Base-by-base conservation (phyloP, 2,329 filamentous ascomycete genomes). In the Penicillium sp. region DNA sequence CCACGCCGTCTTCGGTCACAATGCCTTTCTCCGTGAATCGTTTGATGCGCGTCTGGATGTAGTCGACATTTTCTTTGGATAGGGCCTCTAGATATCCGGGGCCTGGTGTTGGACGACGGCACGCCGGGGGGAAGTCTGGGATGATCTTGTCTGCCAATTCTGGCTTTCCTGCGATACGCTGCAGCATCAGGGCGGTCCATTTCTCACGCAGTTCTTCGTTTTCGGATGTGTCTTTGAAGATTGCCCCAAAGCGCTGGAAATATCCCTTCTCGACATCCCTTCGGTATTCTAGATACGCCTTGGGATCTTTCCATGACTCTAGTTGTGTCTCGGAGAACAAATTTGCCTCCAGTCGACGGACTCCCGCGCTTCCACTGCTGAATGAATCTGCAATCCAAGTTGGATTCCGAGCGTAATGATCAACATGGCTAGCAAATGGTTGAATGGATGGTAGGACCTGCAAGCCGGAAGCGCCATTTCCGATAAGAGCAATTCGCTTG, bases 371-470 rank as follows among this genome's bases (percentile, higher is more conserved):
- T 36, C 60, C 62, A 48, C 35, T 83, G 79, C 82, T 83, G 72
- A 86, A 88, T 0, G 84, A 83, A 1, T 83, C 80, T 0, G 87
- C 84, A 29, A 90, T 84, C 88, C 88, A 90, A 0, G 87, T 89
- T 33, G 78, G 82, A 63, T 82, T 86, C 10, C 87, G 78, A 1
- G 82, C 85, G 61, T 89, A 89, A 70, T 88, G 85, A 61, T 89
- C 85, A 0, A 89, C 75, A 2, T 78, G 81, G 1, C 61, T 62
- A 9, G 72, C 75, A 6, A 75, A 63, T 7, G 71, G 73, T 52
- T 79, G 75, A 42, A 78, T 69, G 1, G 72, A 73, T 0, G 77
- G 75, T 10, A 78, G 66, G 1, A 75, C 71, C 35, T 88, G 86
- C 27, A 87, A 81, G 0, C 84, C 85, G 6, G 81, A 84, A 5